Evolutionary conservation across 2,329 filamentous ascomycete species (phyloP), one percentile per base, ranked within the genome.

Genomic region (Amesomyces nigricolor): DNA sequence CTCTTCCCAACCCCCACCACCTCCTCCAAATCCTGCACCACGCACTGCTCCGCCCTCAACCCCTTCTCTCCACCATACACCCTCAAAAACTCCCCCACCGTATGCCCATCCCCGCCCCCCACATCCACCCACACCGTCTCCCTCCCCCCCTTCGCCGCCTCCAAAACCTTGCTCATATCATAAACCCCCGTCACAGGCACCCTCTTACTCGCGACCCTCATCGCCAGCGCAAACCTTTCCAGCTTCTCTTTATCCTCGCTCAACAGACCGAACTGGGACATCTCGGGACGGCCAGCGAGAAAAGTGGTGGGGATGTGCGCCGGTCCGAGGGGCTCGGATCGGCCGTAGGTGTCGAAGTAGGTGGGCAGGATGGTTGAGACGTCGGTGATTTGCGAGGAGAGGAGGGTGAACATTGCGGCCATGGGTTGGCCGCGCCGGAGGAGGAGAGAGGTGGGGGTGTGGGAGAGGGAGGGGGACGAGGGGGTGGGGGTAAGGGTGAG

Each of bases 121-220:
- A 70, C 58, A 51, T 71, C 69, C 11, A 70, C 64, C 53, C 70
- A 67, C 11, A 66, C 53, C n/a, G 50, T 39, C 10, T 51, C 57
- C 40, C 53, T 59, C 26, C 53, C 32, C 2, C 14, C 47, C 39
- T 22, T 17, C 1, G 44, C 32, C n/a, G 32, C 26, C 45, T 57
- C 5, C 47, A 64, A 49, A 7, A 68, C 61, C 58, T 59, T 6
- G 38, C 22, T n/a, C 51, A 67, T 64, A 47, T 66, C 62, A 54
- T 67, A 68, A 14, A 65, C 61, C 2, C 66, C 66, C 0, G 63
- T 62, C 5, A 65, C 61, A 2, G 66, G 66, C 54, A 67, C 58
- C 35, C 62, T 38, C 56, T 57, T 50, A 43, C 62, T 55, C 13
- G 58, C 56, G 54, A 65, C 44, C 38, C 60, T 54, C 66, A 69